These are phyloP conservation scores for Xylaria sp. DNA, from an alignment of 495 filamentous ascomycete genomes.

Conservation along the genomic window DNA sequence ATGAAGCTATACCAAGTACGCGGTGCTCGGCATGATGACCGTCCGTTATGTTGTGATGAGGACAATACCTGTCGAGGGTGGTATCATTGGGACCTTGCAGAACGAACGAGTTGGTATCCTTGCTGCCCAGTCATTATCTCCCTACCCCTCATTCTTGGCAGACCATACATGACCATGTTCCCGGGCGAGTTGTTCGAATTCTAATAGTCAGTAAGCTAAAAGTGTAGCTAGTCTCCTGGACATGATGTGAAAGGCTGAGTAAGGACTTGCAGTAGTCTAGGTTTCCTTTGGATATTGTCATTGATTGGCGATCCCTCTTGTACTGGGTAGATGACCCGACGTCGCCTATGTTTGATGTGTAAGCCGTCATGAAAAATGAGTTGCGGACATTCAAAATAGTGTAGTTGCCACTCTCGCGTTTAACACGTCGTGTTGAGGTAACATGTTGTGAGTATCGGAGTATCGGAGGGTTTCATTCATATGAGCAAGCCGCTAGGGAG, in stretches of 20 bases:
- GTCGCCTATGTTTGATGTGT: not conserved
- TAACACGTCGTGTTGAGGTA: not conserved
- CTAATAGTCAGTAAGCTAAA: not conserved
- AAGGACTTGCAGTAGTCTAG: slow-evolving; percentile 15
- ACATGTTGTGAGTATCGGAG: too few relatives aligned
- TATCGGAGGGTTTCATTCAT: not conserved
- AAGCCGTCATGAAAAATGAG: not conserved
- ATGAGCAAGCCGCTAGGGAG: not conserved
- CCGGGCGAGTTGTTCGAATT: not conserved
- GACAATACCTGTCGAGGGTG: not conserved
- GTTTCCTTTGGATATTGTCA: not conserved
- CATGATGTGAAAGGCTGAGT: slow-evolving; percentile 17
- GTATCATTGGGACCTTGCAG: slow-evolving; percentile 14
- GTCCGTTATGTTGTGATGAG: not conserved
- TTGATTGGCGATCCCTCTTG: slow-evolving; percentile 6
- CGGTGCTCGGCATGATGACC: not conserved
- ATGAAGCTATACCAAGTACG: slow-evolving; percentile 2
- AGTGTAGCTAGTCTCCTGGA: not conserved
- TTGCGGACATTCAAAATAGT: not conserved
- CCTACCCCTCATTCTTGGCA: slow-evolving; percentile 15
- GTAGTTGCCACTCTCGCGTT: not conserved
- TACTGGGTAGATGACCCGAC: not conserved
- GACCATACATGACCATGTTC: not conserved
- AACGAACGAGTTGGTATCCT: not conserved
- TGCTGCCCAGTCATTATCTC: not conserved